These are phyloP conservation scores for Pythium scleroteichum DNA, from an alignment of 352 stramenopile species.

Conservation along the genomic window DNA sequence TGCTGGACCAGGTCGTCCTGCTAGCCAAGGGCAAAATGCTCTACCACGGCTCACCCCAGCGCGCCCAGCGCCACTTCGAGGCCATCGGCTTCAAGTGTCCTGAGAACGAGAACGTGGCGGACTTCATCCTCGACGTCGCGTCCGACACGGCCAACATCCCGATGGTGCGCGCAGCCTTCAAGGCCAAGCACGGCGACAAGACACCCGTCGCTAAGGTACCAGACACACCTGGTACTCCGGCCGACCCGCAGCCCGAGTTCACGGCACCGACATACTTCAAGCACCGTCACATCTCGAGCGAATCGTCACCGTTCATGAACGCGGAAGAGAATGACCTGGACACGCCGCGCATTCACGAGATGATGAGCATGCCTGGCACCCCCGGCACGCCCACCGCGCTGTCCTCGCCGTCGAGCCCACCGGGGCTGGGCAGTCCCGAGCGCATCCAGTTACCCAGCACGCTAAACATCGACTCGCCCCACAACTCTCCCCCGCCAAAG, in stretches of 20 bases:
- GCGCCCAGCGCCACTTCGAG: slow-evolving; percentile 62
- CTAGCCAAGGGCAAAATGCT: slow-evolving; percentile 80
- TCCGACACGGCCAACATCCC: slow-evolving; percentile 63
- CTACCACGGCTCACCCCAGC: slow-evolving; percentile 52
- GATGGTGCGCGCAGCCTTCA: slow-evolving; percentile 53
- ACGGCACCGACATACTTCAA: slow-evolving; percentile 15
- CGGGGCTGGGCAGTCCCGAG: slow-evolving; percentile 22
- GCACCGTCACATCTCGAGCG: slow-evolving; percentile 19
- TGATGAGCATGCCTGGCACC: slow-evolving; percentile 23
- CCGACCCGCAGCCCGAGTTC: slow-evolving; percentile 22
- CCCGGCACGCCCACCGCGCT: slow-evolving; percentile 19
- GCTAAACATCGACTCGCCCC: background rate
- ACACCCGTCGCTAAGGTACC: slow-evolving; percentile 11
- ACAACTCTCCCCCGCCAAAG: slow-evolving; percentile 17
- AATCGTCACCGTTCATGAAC: slow-evolving; percentile 64
- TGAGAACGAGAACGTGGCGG: slow-evolving; percentile 79
- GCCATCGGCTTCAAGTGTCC: slow-evolving; percentile 68
- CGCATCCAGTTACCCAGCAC: slow-evolving; percentile 13
- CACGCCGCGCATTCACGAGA: slow-evolving; percentile 43
- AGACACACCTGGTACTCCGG: slow-evolving; percentile 8
- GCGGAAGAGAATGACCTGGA: slow-evolving; percentile 42
- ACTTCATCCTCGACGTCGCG: slow-evolving; percentile 81
- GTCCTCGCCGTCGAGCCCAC: slow-evolving; percentile 30
- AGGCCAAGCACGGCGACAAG: slow-evolving; percentile 29
- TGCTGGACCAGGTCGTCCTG: slow-evolving; percentile 90